Evolutionary conservation across 352 stramenopile species (phyloP).

Genomic region (Thraustochytrium sp.): DNA sequence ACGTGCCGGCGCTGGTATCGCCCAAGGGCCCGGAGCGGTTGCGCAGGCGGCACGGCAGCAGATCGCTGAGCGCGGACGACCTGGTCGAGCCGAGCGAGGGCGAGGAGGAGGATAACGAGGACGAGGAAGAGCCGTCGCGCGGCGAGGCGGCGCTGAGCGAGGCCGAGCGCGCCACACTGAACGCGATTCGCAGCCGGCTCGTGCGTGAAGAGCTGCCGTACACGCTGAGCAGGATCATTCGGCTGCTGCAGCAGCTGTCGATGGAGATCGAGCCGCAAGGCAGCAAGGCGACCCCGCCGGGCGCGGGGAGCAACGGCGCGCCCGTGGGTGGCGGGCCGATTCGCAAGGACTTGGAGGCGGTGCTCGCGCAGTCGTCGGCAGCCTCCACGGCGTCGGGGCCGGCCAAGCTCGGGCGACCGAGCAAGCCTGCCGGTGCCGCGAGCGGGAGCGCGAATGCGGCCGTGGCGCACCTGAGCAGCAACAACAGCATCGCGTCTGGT

Average conservation of each 20-base stretch:
- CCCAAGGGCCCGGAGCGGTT: background rate
- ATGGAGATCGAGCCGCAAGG: background rate
- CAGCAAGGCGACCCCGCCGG: background rate
- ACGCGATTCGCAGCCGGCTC: background rate
- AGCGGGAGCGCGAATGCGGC: too few species aligned
- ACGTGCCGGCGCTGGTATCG: background rate
- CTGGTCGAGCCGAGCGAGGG: background rate
- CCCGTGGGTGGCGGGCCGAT: background rate
- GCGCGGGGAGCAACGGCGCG: background rate
- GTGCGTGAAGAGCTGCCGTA: constrained; percentile 3
- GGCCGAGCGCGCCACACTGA: background rate
- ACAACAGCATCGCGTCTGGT: background rate
- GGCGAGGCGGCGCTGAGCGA: background rate
- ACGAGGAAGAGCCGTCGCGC: background rate
- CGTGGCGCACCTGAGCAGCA: background rate
- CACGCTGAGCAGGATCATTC: constrained; percentile 18
- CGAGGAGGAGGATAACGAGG: background rate
- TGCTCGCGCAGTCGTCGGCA: background rate
- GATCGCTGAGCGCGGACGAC: too few species aligned
- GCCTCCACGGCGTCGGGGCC: background rate
- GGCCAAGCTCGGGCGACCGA: background rate
- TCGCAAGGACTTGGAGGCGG: background rate
- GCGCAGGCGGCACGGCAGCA: too few species aligned
- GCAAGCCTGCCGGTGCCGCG: background rate
- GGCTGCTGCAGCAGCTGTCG: constrained; percentile 23